Conservation (phyloP, 2,329 filamentous ascomycete species). For the Phialocephala sp. region DNA sequence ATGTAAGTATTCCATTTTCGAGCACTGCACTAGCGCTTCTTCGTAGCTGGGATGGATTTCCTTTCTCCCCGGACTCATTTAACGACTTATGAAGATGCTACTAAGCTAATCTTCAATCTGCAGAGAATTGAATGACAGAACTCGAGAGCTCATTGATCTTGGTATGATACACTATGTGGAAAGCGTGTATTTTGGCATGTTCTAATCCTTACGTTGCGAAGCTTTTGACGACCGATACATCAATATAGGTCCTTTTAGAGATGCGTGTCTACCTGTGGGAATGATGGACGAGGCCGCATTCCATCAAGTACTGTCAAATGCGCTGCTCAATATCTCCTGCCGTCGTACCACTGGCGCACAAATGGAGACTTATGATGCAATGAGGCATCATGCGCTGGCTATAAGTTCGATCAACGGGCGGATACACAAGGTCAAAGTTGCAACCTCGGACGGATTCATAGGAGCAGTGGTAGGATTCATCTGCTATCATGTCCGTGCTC, state of each 20-base stretch:
- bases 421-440: slow-evolving; percentile 9
- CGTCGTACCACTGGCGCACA: neutral
- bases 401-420: slow-evolving; percentile 19
- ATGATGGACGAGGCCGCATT: slow-evolving; percentile 24
- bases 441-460: slow-evolving; percentile 24
- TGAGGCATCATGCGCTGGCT: slow-evolving; percentile 22
- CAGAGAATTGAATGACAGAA: slow-evolving; percentile 19
- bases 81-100: neutral
- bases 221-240: slow-evolving; percentile 26
- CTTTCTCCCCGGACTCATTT: neutral
- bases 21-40: neutral
- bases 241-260: slow-evolving; percentile 23
- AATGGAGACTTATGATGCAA: slow-evolving; percentile 10
- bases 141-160: slow-evolving; percentile 24
- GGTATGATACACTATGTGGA: slow-evolving; percentile 8
- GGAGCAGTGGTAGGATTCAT: slow-evolving; percentile 23
- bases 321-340: slow-evolving; percentile 18
- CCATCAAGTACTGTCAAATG: slow-evolving; percentile 26
- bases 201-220: slow-evolving; percentile 6
- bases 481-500: slow-evolving; percentile 26
- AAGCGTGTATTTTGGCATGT: neutral
- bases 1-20: slow-evolving; percentile 6
- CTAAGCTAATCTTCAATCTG: neutral
- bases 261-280: slow-evolving; percentile 25
- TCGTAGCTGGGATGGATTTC: neutral